Conservation (phyloP, 371 early-diverging fungal species). For the Polyrhizophydium stewartii region DNA sequence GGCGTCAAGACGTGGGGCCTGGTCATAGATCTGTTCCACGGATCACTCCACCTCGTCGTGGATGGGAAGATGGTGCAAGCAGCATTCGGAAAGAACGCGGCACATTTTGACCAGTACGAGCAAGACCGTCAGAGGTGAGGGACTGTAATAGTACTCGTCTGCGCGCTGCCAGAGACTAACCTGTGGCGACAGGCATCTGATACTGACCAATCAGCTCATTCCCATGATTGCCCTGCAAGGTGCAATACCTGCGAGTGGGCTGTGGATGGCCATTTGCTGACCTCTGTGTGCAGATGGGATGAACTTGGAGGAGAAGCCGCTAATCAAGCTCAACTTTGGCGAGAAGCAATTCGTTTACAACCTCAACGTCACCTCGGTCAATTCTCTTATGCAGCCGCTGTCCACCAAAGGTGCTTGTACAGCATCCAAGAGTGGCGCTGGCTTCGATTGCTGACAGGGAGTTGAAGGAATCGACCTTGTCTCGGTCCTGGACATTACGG, state of each 20-base stretch:
- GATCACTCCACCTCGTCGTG: constrained; percentile 26
- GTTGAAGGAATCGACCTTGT: constrained; percentile 3
- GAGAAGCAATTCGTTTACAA: constrained; percentile 20
- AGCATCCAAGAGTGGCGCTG: neutral
- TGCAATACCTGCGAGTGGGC: neutral
- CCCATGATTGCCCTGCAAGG: constrained; percentile 35
- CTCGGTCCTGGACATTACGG: constrained; percentile 14
- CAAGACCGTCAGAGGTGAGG: constrained; percentile 25
- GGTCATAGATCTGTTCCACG: constrained; percentile 33
- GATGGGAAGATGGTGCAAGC: constrained; percentile 22
- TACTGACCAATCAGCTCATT: constrained; percentile 22
- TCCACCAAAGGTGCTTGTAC: constrained; percentile 12
- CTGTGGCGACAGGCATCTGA: constrained; percentile 1
- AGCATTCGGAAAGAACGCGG: constrained; percentile 39
- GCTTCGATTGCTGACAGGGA: neutral
- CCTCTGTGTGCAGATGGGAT: neutral
- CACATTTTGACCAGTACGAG: constrained; percentile 18
- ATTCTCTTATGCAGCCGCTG: constrained; percentile 9
- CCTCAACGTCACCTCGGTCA: constrained; percentile 23
- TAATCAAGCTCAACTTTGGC: constrained; percentile 39
- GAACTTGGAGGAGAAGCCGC: constrained; percentile 13
- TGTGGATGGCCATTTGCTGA: neutral
- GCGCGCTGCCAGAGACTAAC: neutral
- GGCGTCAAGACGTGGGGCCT: constrained; percentile 37
- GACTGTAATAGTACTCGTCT: neutral